Base-by-base conservation (phyloP, 2,329 filamentous ascomycete species). In the Alternaria infectoria region DNA sequence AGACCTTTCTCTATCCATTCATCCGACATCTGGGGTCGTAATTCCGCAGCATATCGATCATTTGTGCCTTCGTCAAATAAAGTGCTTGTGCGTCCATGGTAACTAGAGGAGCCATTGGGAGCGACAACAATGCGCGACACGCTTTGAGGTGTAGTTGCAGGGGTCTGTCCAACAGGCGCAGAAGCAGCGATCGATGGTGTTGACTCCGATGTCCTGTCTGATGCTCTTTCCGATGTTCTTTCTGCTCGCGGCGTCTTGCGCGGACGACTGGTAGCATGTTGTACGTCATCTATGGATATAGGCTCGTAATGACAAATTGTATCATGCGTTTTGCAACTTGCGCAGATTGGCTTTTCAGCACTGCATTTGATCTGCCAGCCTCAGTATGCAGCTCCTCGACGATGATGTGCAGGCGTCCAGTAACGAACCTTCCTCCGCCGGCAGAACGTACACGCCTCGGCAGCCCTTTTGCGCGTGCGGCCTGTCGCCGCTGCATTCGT, bases 61-160 rank as follows among this genome's bases (percentile, higher is more conserved):
- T 73, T 62, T 13, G 68, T 57, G 52, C 54, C 74, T 67, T 83
- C 82, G 47, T 85, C 83, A 61, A 84, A 86, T 2, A 85, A 61
- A 1, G 83, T 80, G 57, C 84, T 85, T 4, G 84, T 85, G 2
- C 82, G 83, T 0, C 84, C 84, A 71, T 86, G 84, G 25, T 85
- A 85, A 46, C 81, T 84, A 6, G 83, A 81, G 59, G 67, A 64
- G 45, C 71, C 71, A 66, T 82, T 81, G 5, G 79, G 75, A 10
- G 80, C 79, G 4, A 82, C 78, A 13, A 82, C 75, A 21, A 82
- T 82, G 9, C 81, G 36, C 77, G 80, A 67, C 4, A 77, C 65
- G 51, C 72, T 79, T 6, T 74, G 74, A 15, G 74, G 74, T 46
- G 73, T 73, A 45, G 30, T 40, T 5, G 17, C 12, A 23, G 43